Conservation (phyloP, 1,284 basidiomycete species). For the Ganoderma lucidum region DNA sequence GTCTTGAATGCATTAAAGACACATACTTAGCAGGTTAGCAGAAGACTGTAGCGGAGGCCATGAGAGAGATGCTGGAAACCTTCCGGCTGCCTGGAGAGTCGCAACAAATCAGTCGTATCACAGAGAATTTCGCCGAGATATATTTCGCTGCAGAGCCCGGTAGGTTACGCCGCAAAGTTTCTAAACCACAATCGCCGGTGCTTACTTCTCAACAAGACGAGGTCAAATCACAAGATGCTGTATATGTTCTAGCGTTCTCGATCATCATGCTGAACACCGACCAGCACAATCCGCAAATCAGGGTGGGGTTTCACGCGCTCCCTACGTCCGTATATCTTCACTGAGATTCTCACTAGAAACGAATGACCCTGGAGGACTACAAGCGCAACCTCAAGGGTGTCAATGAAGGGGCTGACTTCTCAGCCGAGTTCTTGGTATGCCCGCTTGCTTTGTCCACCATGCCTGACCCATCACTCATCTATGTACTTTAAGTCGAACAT, state of each 20-base stretch:
- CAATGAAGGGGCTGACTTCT: slow-evolving; percentile 89
- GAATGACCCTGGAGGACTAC: slow-evolving; percentile 97
- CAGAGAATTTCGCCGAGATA: slow-evolving; percentile 92
- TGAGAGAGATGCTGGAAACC: slow-evolving; percentile 93
- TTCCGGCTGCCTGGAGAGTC: slow-evolving; percentile 97
- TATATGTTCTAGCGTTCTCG: slow-evolving; percentile 94
- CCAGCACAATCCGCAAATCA: slow-evolving; percentile 95
- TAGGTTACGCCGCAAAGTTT: slow-evolving; percentile 40
- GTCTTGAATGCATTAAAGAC: not conserved
- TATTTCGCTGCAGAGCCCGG: slow-evolving; percentile 90
- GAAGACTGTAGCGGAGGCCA: slow-evolving; percentile 95
- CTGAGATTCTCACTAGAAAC: slow-evolving; percentile 66
- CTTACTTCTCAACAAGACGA: slow-evolving; percentile 60
- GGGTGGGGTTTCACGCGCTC: slow-evolving; percentile 56
- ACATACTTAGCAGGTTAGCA: slow-evolving; percentile 40
- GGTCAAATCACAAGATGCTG: slow-evolving; percentile 92
- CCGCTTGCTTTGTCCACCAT: not conserved
- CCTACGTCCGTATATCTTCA: too few relatives aligned
- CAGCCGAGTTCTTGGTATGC: slow-evolving; percentile 84
- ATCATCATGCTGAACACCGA: slow-evolving; percentile 99
- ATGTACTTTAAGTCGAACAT: slow-evolving; percentile 70
- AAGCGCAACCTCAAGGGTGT: slow-evolving; percentile 92
- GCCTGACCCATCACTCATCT: not conserved
- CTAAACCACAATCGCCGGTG: not conserved
- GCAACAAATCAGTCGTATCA: slow-evolving; percentile 94